Evolutionary conservation across 345 rosid species (phyloP).

Genomic region (Conringia planisiliqua): DNA sequence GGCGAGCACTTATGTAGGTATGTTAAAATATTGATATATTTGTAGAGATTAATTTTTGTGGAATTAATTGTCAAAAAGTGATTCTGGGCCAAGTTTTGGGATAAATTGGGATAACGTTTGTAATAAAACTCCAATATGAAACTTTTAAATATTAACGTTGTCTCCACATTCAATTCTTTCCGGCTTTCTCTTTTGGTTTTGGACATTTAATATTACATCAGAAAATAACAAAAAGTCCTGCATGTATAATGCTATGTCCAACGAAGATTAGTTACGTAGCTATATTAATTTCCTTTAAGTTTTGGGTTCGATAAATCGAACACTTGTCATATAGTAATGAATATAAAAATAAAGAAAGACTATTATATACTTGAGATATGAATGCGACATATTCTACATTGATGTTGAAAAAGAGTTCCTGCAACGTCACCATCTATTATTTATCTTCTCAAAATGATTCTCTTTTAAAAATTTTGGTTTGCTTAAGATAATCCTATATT

Average conservation of each 20-base stretch:
- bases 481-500: neutral
- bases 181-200: neutral
- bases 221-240: neutral
- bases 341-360: neutral
- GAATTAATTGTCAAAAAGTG: too few species aligned
- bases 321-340: slow-evolving; percentile 11
- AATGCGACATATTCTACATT: slow-evolving; percentile 7
- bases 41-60: too few species aligned
- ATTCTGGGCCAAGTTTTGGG: neutral
- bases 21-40: too few species aligned
- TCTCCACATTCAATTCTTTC: neutral
- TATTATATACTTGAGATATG: neutral
- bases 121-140: neutral
- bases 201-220: neutral
- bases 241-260: neutral
- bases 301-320: neutral
- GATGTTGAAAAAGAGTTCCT: slow-evolving; percentile 13
- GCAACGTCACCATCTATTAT: slow-evolving; percentile 16
- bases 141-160: neutral
- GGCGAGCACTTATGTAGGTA: too few species aligned
- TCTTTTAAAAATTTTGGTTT: neutral
- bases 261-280: slow-evolving; percentile 24
- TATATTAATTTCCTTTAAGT: neutral
- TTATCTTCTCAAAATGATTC: slow-evolving; percentile 7
- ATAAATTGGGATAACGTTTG: too few species aligned